Evolutionary conservation across 2,329 filamentous ascomycete genomes (phyloP).

Genomic region (Colletotrichum sp.): DNA sequence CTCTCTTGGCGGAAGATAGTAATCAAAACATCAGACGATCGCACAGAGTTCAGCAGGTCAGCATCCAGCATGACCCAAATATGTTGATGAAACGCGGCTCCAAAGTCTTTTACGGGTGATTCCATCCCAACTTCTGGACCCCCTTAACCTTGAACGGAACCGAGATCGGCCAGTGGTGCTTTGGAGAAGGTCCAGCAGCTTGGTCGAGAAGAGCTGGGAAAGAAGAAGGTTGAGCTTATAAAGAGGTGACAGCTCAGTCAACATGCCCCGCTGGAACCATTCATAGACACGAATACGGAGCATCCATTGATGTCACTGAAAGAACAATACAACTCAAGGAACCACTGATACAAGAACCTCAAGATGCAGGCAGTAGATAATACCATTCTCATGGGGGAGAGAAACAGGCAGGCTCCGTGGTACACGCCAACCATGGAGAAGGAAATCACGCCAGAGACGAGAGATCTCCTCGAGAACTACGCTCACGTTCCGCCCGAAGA

Average conservation of each 20-base stretch:
- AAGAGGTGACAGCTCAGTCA: neutral
- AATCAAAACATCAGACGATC: neutral
- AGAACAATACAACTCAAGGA: neutral
- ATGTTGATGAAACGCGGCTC: neutral
- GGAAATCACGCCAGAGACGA: neutral
- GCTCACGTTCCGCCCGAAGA: neutral
- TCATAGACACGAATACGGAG: neutral
- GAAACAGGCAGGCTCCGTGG: constrained; percentile 16
- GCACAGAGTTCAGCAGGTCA: neutral
- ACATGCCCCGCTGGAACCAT: too few relatives aligned
- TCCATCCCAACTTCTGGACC: neutral
- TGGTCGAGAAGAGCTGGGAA: neutral
- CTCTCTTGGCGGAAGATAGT: neutral
- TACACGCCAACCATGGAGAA: constrained; percentile 2
- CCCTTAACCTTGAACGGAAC: neutral
- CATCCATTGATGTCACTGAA: neutral
- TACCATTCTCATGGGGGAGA: neutral
- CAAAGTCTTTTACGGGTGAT: neutral
- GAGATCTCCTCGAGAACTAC: constrained; percentile 18
- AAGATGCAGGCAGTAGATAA: constrained; percentile 5
- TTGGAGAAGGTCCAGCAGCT: neutral
- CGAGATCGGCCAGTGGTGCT: neutral
- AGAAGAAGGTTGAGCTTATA: neutral
- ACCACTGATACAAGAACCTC: neutral
- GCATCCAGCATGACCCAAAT: neutral